phyloP scores from a whole-genome alignment of 345 rosid species.

The Trapa incisa region DNA sequence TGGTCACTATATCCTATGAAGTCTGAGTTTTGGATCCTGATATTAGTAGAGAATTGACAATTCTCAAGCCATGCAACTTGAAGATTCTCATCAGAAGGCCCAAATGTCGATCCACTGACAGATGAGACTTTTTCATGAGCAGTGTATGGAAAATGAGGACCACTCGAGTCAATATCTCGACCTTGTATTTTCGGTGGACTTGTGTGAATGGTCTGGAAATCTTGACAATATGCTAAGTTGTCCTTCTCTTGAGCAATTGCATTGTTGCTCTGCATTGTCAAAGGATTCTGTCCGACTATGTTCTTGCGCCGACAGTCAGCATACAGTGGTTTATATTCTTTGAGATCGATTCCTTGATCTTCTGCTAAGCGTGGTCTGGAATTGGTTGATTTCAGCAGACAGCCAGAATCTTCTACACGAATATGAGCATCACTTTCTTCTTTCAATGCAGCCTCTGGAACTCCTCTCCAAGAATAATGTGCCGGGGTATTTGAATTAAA shows the following conservation, averaged over 20 bases:
- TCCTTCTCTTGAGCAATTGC: conserved; percentile 21
- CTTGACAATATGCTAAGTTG: conserved; percentile 15
- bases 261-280: conserved; percentile 12
- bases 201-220: conserved; percentile 23
- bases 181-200: conserved; percentile 20
- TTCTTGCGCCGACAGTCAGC: conserved; percentile 20
- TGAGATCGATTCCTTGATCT: conserved; percentile 10
- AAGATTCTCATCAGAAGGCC: conserved; percentile 33
- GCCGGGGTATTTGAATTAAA: conserved; percentile 27
- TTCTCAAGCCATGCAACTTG: conserved; percentile 38
- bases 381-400: conserved; percentile 7
- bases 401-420: conserved; percentile 24
- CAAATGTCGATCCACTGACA: conserved; percentile 19
- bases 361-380: conserved; percentile 15
- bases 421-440: conserved; percentile 22
- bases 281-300: conserved; percentile 14
- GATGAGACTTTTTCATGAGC: conserved; percentile 23
- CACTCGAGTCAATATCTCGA: conserved; percentile 24
- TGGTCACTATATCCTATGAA: conserved; percentile 31
- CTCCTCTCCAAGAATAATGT: conserved; percentile 40
- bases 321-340: conserved; percentile 25
- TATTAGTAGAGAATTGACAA: conserved; percentile 33
- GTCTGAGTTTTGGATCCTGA: conserved; percentile 34
- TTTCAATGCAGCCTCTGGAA: conserved; percentile 36
- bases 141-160: conserved; percentile 26